These are phyloP conservation scores for Sporothrix curviconia DNA, from an alignment of 2,329 filamentous ascomycete genomes.

Conservation along the genomic window DNA sequence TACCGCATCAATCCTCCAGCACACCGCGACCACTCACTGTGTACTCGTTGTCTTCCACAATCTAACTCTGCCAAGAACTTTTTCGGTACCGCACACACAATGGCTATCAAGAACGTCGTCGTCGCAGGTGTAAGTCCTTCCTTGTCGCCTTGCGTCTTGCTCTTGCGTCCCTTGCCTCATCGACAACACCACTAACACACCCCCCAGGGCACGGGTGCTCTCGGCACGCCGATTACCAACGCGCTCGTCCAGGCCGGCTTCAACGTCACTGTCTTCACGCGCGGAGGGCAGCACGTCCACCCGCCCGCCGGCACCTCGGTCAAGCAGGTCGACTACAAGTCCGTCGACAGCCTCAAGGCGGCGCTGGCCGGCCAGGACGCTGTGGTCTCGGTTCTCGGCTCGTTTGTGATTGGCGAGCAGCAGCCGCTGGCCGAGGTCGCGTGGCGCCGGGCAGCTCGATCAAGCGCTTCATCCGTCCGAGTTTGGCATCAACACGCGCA, in stretches of 20 bases:
- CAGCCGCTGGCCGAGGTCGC: constrained; percentile 20
- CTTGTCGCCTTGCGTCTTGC: neutral
- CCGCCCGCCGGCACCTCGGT: constrained; percentile 31
- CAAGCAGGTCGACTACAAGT: constrained; percentile 38
- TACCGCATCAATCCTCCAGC: no score
- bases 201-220: constrained; percentile 28
- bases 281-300: constrained; percentile 35
- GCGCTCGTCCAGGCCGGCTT: constrained; percentile 34
- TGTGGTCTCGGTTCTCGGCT: constrained; percentile 43
- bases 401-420: constrained; percentile 30
- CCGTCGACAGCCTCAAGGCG: constrained; percentile 31
- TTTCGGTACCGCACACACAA: constrained; percentile 9
- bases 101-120: constrained; percentile 30
- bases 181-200: neutral
- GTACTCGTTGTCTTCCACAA: no score
- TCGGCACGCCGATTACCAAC: constrained; percentile 26
- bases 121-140: constrained; percentile 30
- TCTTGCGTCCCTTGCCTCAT: neutral
- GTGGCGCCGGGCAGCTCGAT: constrained; percentile 19
- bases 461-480: constrained; percentile 24
- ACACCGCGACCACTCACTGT: no score
- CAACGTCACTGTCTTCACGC: constrained; percentile 45
- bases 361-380: constrained; percentile 46
- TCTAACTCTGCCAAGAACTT: neutral
- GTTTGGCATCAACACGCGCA: constrained; percentile 24